Percentiles rank a stretch among this genome's conserved stretches.
Conservation (phyloP, 495 filamentous ascomycete species). For the Clohesyomyces aquaticus region DNA sequence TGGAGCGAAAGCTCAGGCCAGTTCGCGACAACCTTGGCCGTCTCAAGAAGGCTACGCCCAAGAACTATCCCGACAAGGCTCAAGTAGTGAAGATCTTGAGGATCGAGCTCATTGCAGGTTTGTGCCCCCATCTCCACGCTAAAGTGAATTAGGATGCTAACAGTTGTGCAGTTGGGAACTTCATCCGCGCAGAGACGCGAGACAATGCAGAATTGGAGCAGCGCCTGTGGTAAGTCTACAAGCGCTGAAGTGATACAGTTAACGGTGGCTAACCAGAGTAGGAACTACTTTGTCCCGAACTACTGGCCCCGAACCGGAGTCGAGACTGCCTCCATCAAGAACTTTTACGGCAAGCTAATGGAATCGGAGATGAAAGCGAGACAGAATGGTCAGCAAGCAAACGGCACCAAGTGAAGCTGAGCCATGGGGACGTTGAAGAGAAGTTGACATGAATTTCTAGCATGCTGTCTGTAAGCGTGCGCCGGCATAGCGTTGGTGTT, state of each 20-base stretch:
- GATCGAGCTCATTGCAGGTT: constrained; percentile 51
- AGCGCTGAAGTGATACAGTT: not conserved
- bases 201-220: constrained; percentile 43
- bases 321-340: constrained; percentile 11
- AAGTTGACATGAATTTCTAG: not conserved
- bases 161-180: constrained; percentile 59
- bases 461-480: constrained; percentile 5
- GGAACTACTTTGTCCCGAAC: constrained; percentile 48
- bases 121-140: too few species aligned
- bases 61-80: constrained; percentile 62
- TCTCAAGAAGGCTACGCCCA: constrained; percentile 65
- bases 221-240: constrained; percentile 48
- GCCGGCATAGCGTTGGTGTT: constrained; percentile 36
- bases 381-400: constrained; percentile 15
- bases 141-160: too few species aligned
- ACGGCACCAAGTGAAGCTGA: constrained; percentile 4
- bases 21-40: constrained; percentile 62
- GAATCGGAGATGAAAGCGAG: constrained; percentile 24
- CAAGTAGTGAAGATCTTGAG: constrained; percentile 61
- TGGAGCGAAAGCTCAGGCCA: constrained; percentile 63
- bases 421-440: not conserved
- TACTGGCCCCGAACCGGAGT: constrained; percentile 47
- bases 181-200: constrained; percentile 49
- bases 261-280: constrained; percentile 23
- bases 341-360: constrained; percentile 35